Percentiles rank a stretch among this genome's conserved stretches.
Evolutionary conservation across 1,284 basidiomycete species (phyloP).

Genomic region (Tremellales sp.): DNA sequence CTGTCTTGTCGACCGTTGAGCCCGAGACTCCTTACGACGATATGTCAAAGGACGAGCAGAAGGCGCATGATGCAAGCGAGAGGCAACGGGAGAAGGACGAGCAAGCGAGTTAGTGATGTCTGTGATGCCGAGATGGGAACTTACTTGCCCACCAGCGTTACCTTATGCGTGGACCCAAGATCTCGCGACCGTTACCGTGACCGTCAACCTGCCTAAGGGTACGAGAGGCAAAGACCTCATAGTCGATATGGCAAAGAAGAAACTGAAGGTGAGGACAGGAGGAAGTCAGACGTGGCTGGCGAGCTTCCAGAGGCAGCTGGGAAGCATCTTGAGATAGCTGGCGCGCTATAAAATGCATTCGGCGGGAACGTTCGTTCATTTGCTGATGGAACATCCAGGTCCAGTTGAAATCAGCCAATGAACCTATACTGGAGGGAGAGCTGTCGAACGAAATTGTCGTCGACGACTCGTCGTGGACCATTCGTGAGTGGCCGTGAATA

Average conservation of each 20-base stretch:
- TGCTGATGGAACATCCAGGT: conserved; percentile 48
- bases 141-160: conserved; percentile 56
- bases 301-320: too few relatives aligned
- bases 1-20: not conserved
- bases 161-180: conserved; percentile 93
- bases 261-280: conserved; percentile 55
- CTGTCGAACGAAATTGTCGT: conserved; percentile 89
- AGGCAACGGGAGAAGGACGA: conserved; percentile 68
- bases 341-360: too few relatives aligned
- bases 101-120: conserved; percentile 67
- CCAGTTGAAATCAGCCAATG: conserved; percentile 71
- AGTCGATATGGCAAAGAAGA: conserved; percentile 74
- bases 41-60: conserved; percentile 70
- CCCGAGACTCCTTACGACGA: conserved; percentile 59
- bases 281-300: too few relatives aligned
- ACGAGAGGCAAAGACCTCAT: conserved; percentile 74
- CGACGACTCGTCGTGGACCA: conserved; percentile 95
- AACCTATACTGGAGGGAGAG: conserved; percentile 82
- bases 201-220: conserved; percentile 78
- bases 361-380: not conserved
- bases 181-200: conserved; percentile 78
- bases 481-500: conserved; percentile 58
- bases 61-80: conserved; percentile 65
- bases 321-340: too few relatives aligned
- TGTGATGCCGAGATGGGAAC: conserved; percentile 7